Base-by-base conservation (phyloP, 2,329 filamentous ascomycete genomes). In the Mycosphaerella sp. region DNA sequence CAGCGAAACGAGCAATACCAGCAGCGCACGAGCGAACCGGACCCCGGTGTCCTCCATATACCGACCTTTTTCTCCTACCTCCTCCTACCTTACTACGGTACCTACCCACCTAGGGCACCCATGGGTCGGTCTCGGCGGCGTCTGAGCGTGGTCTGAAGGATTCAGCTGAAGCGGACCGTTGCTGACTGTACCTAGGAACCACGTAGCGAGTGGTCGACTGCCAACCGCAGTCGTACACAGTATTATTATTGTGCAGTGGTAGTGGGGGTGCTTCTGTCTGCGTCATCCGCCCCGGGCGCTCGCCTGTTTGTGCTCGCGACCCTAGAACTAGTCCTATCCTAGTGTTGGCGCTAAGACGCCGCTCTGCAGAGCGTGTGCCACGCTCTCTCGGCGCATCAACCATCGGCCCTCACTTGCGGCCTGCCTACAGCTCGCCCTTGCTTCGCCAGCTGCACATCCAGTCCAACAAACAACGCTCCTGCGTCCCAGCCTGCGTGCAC, bases 401-500 rank as follows among this genome's bases (percentile, higher is more conserved):
- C 51, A 54, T 48, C 51, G 42, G 40, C 46, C 45, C 39, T 49
- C 45, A 47, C 51, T 48, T 34, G 44, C 44, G 29, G 51, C 26
- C 26, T 29, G 26, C 26, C 26, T 29, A 45, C 39, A 34, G 29
- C 38, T 49, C 51, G 51, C 42, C 45, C 46, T 49, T 54, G 51
- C 51, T 21, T 54, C 46, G 45, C 39, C 42, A 17, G 40, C 51
- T 17, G 34, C 39, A 44, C 48, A 41, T 39, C 54, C 34, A 29
- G 26, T 29, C 26, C 26, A 34, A 46, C 49, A 36, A 45, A 53
- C 54, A 38, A 54, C 42, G 48, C 46, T 48, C 52, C 55, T 53
- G 41, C 53, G 42, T 48, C 54, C 53, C 54, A 40, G 51, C 41
- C 43, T 31, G 51, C 44, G 49, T 58, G 45, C 31, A 42, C 47